A percentile compares a stretch with the other conserved stretches of the same genome.
phyloP scores from a whole-genome alignment of 1,284 basidiomycete genomes.

The Exsudoporus floridanus region DNA sequence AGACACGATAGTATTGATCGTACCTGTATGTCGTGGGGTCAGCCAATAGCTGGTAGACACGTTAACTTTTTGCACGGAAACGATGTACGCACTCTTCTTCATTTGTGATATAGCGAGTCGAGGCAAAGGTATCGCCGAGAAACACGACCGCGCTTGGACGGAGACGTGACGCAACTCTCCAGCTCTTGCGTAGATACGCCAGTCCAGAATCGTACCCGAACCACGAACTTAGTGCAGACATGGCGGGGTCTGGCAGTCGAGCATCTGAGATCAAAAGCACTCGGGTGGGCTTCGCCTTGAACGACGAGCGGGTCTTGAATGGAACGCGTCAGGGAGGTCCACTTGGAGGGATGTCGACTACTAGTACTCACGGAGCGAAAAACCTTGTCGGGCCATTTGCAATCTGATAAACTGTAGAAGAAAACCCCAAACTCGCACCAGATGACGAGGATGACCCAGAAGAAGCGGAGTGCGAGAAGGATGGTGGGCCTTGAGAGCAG shows the following conservation, averaged over 20 bases:
- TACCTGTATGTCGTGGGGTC: slow-evolving; percentile 49
- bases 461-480: slow-evolving; percentile 41
- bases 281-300: slow-evolving; percentile 47
- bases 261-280: slow-evolving; percentile 82
- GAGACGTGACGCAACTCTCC: slow-evolving; percentile 64
- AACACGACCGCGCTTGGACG: slow-evolving; percentile 76
- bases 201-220: slow-evolving; percentile 33
- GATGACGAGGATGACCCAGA: slow-evolving; percentile 57
- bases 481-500: slow-evolving; percentile 23
- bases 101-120: slow-evolving; percentile 63
- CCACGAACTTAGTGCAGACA: slow-evolving; percentile 54
- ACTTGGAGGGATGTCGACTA: background rate
- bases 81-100: slow-evolving; percentile 76
- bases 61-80: slow-evolving; percentile 16
- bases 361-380: slow-evolving; percentile 31
- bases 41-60: background rate
- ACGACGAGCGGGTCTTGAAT: slow-evolving; percentile 11
- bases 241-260: slow-evolving; percentile 70
- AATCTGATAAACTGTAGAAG: slow-evolving; percentile 47
- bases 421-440: slow-evolving; percentile 76
- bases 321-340: slow-evolving; percentile 10
- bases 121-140: slow-evolving; percentile 88
- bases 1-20: slow-evolving; percentile 61
- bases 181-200: slow-evolving; percentile 82
- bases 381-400: slow-evolving; percentile 58